Conservation (phyloP, 257 asterid species). For the Linaria vulgaris region DNA sequence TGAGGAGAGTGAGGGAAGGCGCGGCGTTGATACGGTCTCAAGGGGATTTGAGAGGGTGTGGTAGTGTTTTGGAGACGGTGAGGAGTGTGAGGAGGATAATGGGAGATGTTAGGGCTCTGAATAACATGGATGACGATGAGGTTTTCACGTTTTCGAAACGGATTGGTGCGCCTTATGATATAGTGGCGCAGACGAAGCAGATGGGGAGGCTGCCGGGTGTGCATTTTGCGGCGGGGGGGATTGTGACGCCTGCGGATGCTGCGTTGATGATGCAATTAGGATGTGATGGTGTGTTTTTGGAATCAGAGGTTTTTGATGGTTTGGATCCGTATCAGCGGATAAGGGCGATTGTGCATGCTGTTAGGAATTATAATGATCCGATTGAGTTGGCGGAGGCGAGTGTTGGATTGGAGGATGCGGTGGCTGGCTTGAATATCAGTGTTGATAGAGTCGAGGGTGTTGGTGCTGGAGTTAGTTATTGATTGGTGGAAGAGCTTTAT, state of each 20-base stretch:
- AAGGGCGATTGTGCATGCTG: conserved; percentile 73
- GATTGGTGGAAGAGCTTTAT: too few relatives aligned
- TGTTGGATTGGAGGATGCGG: conserved; percentile 62
- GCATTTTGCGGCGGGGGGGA: conserved; percentile 89
- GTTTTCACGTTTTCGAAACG: conserved; percentile 66
- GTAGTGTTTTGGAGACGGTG: conserved; percentile 55
- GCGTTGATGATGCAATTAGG: conserved; percentile 91
- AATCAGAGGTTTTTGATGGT: conserved; percentile 53
- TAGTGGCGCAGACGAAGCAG: conserved; percentile 78
- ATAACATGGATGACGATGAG: conserved; percentile 87
- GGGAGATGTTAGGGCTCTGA: conserved; percentile 67
- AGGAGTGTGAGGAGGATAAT: conserved; percentile 66
- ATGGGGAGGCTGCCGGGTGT: conserved; percentile 90
- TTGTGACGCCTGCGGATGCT: conserved; percentile 79
- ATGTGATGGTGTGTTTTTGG: conserved; percentile 74
- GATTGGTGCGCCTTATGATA: conserved; percentile 70
- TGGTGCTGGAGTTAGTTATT: too few relatives aligned
- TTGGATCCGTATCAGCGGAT: conserved; percentile 59
- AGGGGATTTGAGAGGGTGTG: conserved; percentile 54
- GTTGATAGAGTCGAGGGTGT: conserved; percentile 44
- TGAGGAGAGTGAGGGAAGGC: conserved; percentile 57
- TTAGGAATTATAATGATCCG: conserved; percentile 74
- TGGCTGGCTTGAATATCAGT: conserved; percentile 49
- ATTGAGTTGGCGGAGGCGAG: conserved; percentile 62
- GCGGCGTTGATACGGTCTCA: conserved; percentile 79